Evolutionary conservation across 768 basidiomycete species (phyloP).

Genomic region (Tephrocybe sp.): DNA sequence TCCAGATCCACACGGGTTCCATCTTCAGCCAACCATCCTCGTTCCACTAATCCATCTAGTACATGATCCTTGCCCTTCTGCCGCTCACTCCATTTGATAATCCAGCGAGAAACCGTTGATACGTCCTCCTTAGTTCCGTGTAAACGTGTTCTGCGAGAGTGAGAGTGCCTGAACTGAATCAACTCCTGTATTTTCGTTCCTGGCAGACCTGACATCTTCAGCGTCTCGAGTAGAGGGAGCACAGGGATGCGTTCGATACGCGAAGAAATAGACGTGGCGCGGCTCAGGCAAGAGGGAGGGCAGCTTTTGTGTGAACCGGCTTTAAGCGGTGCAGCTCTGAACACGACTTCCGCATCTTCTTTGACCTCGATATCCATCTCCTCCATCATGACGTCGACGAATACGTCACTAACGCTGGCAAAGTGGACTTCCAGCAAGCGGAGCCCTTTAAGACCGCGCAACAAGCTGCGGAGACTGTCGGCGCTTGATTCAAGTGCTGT

Average conservation of each 20-base stretch:
- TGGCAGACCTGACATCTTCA: conserved; percentile 21
- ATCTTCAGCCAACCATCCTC: conserved; percentile 27
- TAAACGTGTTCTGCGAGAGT: background rate
- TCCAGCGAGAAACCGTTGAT: conserved; percentile 19
- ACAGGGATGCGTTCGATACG: conserved; percentile 10
- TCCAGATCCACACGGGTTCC: conserved; percentile 24
- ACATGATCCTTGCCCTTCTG: conserved; percentile 30
- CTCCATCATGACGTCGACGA: conserved; percentile 33
- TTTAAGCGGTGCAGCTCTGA: background rate
- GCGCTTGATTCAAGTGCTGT: conserved; percentile 40
- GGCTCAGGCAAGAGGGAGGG: conserved; percentile 6
- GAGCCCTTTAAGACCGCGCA: conserved; percentile 31
- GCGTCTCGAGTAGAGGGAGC: conserved; percentile 18
- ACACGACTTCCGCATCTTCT: conserved; percentile 2
- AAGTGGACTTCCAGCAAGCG: conserved; percentile 43
- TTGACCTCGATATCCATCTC: conserved; percentile 12
- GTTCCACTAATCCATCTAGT: conserved; percentile 35
- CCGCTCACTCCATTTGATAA: conserved; percentile 31
- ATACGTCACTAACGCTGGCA: conserved; percentile 25
- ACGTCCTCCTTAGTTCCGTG: background rate
- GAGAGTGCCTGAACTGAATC: conserved; percentile 18
- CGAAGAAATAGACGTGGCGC: background rate
- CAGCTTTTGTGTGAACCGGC: background rate
- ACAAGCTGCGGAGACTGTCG: conserved; percentile 29
- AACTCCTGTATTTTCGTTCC: conserved; percentile 16